Base-by-base conservation (phyloP, 495 filamentous ascomycete genomes). In the Penicillium argentinense region DNA sequence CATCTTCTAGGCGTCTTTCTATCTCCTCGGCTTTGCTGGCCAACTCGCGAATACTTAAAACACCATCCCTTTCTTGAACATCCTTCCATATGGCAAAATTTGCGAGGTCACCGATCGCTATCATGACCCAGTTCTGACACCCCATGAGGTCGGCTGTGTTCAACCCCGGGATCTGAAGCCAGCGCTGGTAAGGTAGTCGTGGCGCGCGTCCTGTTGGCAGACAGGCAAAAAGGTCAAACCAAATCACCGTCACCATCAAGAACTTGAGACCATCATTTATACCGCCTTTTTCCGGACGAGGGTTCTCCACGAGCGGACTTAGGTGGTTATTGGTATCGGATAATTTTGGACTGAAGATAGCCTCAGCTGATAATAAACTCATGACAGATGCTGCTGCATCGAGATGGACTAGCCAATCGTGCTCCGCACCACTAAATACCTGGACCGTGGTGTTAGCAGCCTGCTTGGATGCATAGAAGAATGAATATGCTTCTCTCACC, bases 61-160 rank as follows among this genome's bases (percentile, higher is more conserved):
- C 26, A 8, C 29, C 29, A 5, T 45, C 22, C 13, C 27, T 22
- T 28, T 37, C 24, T 25, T 45, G 42, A 7, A 7, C 11, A 12
- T 45, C 32, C 9, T 45, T 45, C 42, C 42, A 45, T 2, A 36
- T 34, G 3, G 30, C 13, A 2, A 45, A 45, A 8, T 24, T 9
- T 5, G 42, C 42, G n/a, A 45, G 29, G 16, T 45, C 42, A 7
- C 42, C 42, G 12, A 38, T 45, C 3, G 13, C n/a, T 18, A 24
- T 11, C 42, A 45, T 45, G 9, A 45, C 30, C 42, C 42, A 45
- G 5, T 45, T 45, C 3, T 45, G 26, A 32, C 42, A 45, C 11
- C 42, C 42, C 42, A 45, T 45, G 22, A 45, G 42, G 16, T 45
- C 42, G 7, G 30, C 42, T n/a, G 32, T 45, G n/a, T 45, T 37